phyloP scores from a whole-genome alignment of 352 stramenopile species.

The Phytophthora parvispora region DNA sequence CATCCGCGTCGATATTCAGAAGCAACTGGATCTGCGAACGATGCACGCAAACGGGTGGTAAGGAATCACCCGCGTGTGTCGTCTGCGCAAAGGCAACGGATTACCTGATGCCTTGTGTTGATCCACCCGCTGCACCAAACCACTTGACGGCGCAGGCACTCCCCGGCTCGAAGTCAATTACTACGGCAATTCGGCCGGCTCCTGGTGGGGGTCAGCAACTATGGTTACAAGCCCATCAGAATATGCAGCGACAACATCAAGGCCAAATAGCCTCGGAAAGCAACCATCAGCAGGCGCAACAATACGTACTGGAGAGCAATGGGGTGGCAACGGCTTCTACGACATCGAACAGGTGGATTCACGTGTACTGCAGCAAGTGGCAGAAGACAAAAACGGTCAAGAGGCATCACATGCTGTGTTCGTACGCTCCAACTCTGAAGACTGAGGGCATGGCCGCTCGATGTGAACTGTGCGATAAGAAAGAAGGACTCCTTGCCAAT shows the following conservation, averaged over 20 bases:
- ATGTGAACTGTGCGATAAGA: constrained; percentile 70
- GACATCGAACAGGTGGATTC: constrained; percentile 69
- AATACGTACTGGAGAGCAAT: constrained; percentile 16
- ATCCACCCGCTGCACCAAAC: constrained; percentile 10
- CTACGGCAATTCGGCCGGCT: constrained; percentile 22
- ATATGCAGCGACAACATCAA: constrained; percentile 35
- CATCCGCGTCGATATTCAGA: constrained; percentile 60
- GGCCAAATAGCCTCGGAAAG: neutral
- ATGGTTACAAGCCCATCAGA: constrained; percentile 40
- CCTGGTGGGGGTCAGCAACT: constrained; percentile 36
- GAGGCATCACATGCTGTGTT: constrained; percentile 70
- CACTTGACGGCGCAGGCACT: constrained; percentile 17
- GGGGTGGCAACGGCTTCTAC: constrained; percentile 5
- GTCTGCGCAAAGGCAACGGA: constrained; percentile 76
- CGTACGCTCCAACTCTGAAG: constrained; percentile 40
- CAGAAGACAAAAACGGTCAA: constrained; percentile 76
- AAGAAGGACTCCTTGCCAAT: constrained; percentile 58
- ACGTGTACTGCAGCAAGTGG: constrained; percentile 85
- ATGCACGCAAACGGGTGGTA: constrained; percentile 64
- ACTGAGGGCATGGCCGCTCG: constrained; percentile 33
- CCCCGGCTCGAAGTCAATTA: constrained; percentile 5
- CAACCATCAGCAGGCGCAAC: constrained; percentile 5
- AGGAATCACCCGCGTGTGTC: constrained; percentile 53
- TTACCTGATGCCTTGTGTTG: constrained; percentile 85
- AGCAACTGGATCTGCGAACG: constrained; percentile 91